phyloP scores from a whole-genome alignment of 768 basidiomycete species.

The Calocybe cyanea region DNA sequence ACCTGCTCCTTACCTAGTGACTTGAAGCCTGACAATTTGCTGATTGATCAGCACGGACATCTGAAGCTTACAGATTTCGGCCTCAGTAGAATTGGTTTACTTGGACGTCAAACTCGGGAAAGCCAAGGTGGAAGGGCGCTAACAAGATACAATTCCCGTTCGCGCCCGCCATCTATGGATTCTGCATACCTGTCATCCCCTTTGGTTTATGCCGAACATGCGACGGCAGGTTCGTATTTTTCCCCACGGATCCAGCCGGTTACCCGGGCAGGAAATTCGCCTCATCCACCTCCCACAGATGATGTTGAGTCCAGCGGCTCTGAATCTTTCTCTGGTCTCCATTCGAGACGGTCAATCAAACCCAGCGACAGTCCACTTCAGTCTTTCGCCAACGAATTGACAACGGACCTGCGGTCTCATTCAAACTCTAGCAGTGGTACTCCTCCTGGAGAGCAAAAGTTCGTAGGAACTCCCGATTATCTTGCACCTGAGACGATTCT shows the following conservation, averaged over 20 bases:
- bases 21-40: slow-evolving; percentile 94
- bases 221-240: slow-evolving; percentile 76
- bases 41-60: slow-evolving; percentile 96
- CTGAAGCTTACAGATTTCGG: slow-evolving; percentile 98
- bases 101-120: slow-evolving; percentile 92
- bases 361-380: slow-evolving; percentile 76
- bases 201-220: slow-evolving; percentile 53
- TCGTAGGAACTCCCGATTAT: slow-evolving; percentile 98
- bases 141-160: slow-evolving; percentile 61
- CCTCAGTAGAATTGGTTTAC: slow-evolving; percentile 92
- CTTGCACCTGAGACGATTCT: slow-evolving; percentile 94
- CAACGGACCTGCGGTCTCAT: slow-evolving; percentile 79
- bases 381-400: slow-evolving; percentile 83
- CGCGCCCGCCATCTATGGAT: slow-evolving; percentile 80
- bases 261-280: slow-evolving; percentile 59
- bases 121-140: slow-evolving; percentile 44
- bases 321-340: slow-evolving; percentile 61
- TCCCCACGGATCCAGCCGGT: slow-evolving; percentile 59
- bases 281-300: slow-evolving; percentile 70
- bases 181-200: slow-evolving; percentile 79
- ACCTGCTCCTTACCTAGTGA: slow-evolving; percentile 55
- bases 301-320: slow-evolving; percentile 87
- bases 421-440: slow-evolving; percentile 60
- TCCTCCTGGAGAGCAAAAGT: slow-evolving; percentile 84
- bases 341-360: slow-evolving; percentile 40